phyloP scores from a whole-genome alignment of 805 yeast genomes.

The Ogataea paraovalis region DNA sequence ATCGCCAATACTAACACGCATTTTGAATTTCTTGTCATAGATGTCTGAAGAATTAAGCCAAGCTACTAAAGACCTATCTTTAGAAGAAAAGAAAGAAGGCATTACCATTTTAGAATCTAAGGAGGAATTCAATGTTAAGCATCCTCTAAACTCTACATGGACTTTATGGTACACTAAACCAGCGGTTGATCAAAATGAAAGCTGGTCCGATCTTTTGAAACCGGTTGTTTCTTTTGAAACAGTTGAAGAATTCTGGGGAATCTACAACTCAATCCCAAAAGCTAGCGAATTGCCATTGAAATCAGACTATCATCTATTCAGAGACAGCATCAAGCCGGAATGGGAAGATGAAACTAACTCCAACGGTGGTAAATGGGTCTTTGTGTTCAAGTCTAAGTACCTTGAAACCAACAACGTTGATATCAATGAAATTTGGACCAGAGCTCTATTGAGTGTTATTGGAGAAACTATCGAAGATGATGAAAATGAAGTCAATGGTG shows the following conservation, averaged over 20 bases:
- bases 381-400: slow-evolving; percentile 61
- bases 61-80: slow-evolving; percentile 32
- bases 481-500: slow-evolving; percentile 88
- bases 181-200: slow-evolving; percentile 67
- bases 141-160: slow-evolving; percentile 89
- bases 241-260: slow-evolving; percentile 99
- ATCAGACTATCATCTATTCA: slow-evolving; percentile 93
- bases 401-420: slow-evolving; percentile 36
- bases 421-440: slow-evolving; percentile 88
- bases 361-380: slow-evolving; percentile 93
- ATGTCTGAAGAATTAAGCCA: slow-evolving; percentile 33
- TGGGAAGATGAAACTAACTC: slow-evolving; percentile 93
- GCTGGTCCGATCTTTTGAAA: slow-evolving; percentile 90
- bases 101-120: slow-evolving; percentile 55
- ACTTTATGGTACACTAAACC: slow-evolving; percentile 98
- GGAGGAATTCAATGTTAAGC: slow-evolving; percentile 70
- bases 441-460: slow-evolving; percentile 81
- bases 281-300: slow-evolving; percentile 87
- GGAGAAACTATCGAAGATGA: slow-evolving; percentile 90
- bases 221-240: slow-evolving; percentile 88
- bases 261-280: slow-evolving; percentile 87
- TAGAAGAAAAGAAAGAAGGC: slow-evolving; percentile 31
- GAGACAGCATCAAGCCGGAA: slow-evolving; percentile 92
- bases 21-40: slow-evolving; percentile 6
- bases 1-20: too few relatives aligned